Conservation (phyloP, 2,329 filamentous ascomycete species). For the Neonectria hederae region DNA sequence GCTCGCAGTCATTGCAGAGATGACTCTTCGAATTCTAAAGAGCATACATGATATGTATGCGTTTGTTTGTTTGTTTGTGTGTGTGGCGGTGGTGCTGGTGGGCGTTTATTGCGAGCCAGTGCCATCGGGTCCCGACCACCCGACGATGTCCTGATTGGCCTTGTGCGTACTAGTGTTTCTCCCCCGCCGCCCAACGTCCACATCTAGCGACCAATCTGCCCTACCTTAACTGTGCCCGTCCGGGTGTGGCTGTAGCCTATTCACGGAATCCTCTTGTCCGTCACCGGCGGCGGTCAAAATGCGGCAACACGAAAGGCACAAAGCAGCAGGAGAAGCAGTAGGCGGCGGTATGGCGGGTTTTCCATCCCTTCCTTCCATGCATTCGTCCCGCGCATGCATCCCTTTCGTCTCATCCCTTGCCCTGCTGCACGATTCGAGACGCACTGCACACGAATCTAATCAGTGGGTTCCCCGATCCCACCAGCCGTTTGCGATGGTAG, state of each 20-base stretch:
- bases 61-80: background rate
- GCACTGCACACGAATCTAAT: background rate
- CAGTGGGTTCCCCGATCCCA: slow-evolving; percentile 7
- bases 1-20: background rate
- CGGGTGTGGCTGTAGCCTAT: background rate
- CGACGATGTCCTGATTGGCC: slow-evolving; percentile 15
- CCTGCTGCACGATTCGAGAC: slow-evolving; percentile 13
- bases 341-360: background rate
- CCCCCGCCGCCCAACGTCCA: background rate
- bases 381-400: slow-evolving; percentile 13
- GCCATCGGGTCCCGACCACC: slow-evolving; percentile 18
- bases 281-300: slow-evolving; percentile 10
- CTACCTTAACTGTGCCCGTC: background rate
- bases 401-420: slow-evolving; percentile 1
- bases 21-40: background rate
- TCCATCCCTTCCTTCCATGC: slow-evolving; percentile 8
- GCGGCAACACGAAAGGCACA: background rate
- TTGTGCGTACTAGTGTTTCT: background rate
- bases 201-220: background rate
- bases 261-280: background rate
- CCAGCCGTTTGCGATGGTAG: slow-evolving; percentile 11
- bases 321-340: slow-evolving; percentile 1
- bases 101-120: slow-evolving; percentile 16
- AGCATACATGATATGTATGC: slow-evolving; percentile 7
- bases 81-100: slow-evolving; percentile 3